Percentiles rank a stretch among this genome's conserved stretches.
These are phyloP conservation scores for Solanum chmielewskii DNA, from an alignment of 257 asterid genomes.

Conservation along the genomic window DNA sequence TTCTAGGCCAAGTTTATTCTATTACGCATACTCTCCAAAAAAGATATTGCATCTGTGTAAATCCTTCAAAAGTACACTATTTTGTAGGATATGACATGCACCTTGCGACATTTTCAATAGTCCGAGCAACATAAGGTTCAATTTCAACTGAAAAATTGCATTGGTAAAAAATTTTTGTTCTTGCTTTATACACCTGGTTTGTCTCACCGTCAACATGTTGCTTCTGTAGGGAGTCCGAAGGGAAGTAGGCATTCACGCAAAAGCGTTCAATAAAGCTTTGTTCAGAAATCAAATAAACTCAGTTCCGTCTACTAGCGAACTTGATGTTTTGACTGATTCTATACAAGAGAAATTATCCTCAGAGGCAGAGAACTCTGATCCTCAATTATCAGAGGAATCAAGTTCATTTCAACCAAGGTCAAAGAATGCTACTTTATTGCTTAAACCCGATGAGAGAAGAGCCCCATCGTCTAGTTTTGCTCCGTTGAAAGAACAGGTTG, in stretches of 20 bases:
- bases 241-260: constrained; percentile 90
- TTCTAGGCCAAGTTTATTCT: background rate
- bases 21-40: background rate
- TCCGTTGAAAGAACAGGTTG: constrained; percentile 69
- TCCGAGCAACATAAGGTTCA: background rate
- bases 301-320: constrained; percentile 17
- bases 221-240: constrained; percentile 77
- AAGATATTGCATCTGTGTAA: background rate
- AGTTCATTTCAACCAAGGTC: constrained; percentile 11
- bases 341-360: constrained; percentile 22
- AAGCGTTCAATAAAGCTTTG: constrained; percentile 44
- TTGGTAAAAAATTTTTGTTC: background rate
- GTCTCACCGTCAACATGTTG: constrained; percentile 1
- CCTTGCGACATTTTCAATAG: background rate
- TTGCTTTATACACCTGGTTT: background rate
- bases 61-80: background rate
- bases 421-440: constrained; percentile 22
- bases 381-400: constrained; percentile 14
- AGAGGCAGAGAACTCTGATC: constrained; percentile 12
- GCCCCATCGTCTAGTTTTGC: background rate
- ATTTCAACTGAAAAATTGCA: background rate
- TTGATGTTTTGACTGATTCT: constrained; percentile 15
- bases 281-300: constrained; percentile 15
- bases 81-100: background rate
- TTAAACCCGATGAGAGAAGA: constrained; percentile 23